Conservation (phyloP, 768 basidiomycete species). For the Coprinopsis strossmayeri region DNA sequence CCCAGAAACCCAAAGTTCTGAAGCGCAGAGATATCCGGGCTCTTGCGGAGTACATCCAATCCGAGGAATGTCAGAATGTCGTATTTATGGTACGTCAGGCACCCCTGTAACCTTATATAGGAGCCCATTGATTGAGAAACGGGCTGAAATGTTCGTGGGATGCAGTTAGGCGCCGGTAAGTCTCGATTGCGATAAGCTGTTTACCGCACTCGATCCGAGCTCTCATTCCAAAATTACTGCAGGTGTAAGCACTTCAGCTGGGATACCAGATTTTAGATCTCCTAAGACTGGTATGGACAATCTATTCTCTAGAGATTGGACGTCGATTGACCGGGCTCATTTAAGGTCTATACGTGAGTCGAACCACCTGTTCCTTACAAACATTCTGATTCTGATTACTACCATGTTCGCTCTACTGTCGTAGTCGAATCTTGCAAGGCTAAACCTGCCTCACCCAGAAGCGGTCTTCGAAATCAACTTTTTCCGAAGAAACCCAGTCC, state of each 20-base stretch:
- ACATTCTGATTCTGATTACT: background rate
- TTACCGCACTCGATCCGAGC: background rate
- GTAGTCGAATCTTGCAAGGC: slow-evolving; percentile 71
- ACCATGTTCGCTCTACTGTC: too few relatives aligned
- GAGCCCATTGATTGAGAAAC: background rate
- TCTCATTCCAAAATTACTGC: background rate
- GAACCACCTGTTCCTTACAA: background rate
- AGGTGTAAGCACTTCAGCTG: slow-evolving; percentile 77
- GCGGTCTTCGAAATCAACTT: slow-evolving; percentile 92
- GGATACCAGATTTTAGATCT: slow-evolving; percentile 87
- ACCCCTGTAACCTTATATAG: background rate
- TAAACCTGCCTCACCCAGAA: slow-evolving; percentile 87
- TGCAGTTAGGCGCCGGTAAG: slow-evolving; percentile 64
- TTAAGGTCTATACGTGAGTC: slow-evolving; percentile 48
- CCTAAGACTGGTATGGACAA: slow-evolving; percentile 64
- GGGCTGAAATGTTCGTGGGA: background rate
- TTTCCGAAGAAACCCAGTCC: slow-evolving; percentile 73
- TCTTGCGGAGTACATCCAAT: slow-evolving; percentile 36
- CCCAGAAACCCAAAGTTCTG: background rate
- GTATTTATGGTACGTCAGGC: slow-evolving; percentile 56
- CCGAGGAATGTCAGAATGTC: slow-evolving; percentile 58
- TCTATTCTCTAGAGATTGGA: background rate
- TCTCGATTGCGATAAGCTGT: background rate
- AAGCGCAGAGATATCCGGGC: background rate
- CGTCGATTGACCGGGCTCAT: background rate